Conservation (phyloP, 768 basidiomycete genomes). For the Hypholoma fasciculare region DNA sequence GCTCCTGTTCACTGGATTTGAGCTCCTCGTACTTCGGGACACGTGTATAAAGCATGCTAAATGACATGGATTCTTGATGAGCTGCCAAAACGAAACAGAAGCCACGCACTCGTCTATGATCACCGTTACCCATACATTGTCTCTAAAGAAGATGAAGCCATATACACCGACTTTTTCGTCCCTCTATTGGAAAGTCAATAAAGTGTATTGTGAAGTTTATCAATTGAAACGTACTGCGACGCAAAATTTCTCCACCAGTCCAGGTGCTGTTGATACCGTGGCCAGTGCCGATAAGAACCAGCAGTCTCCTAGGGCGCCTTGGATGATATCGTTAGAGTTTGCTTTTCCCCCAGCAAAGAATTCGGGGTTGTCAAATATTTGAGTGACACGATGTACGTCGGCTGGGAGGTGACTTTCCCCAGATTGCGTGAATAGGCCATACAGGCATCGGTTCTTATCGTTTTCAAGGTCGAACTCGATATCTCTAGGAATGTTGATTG, state of each 20-base stretch:
- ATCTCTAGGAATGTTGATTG: constrained; percentile 35
- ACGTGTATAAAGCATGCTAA: constrained; percentile 48
- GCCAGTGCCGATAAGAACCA: constrained; percentile 59
- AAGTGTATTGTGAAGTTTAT: not conserved
- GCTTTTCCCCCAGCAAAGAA: constrained; percentile 41
- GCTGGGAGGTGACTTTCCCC: constrained; percentile 22
- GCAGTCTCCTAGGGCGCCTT: constrained; percentile 53
- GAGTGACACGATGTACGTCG: constrained; percentile 36
- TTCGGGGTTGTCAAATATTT: constrained; percentile 54
- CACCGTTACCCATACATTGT: constrained; percentile 51
- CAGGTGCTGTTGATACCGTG: constrained; percentile 46
- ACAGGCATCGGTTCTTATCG: constrained; percentile 44
- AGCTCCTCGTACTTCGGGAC: constrained; percentile 57
- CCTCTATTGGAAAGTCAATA: constrained; percentile 25
- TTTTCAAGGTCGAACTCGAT: constrained; percentile 59
- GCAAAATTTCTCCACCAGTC: constrained; percentile 48
- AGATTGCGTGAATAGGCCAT: constrained; percentile 14
- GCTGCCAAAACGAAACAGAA: not conserved
- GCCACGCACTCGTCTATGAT: constrained; percentile 55
- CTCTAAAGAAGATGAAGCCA: constrained; percentile 59
- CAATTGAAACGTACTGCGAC: constrained; percentile 26
- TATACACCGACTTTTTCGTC: constrained; percentile 58
- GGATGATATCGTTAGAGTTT: constrained; percentile 47
- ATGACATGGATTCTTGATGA: not conserved
- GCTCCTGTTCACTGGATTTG: constrained; percentile 31